Evolutionary conservation across 2,329 filamentous ascomycete genomes (phyloP), one percentile per base, ranked within the genome.

Genomic region (Ascochyta rabiei): DNA sequence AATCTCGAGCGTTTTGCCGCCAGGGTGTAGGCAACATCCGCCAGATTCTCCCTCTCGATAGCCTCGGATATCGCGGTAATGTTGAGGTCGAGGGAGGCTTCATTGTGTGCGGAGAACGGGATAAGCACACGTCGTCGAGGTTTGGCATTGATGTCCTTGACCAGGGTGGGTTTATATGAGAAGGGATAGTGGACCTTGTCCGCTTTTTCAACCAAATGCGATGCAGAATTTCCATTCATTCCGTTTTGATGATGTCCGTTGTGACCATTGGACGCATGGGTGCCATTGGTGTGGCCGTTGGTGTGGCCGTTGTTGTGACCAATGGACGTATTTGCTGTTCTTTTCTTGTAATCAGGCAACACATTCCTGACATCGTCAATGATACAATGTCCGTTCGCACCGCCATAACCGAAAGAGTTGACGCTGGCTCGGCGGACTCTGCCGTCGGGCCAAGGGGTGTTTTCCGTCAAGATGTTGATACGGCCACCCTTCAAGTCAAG

Each of bases 341-440:
- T 23, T 23, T 23, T 23, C 21, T 23, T 23, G 21, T 23, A 23
- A 23, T 38, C 18, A 45, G 35, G 35, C 35, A 39, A 12, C 12
- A 34, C 26, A 18, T 21, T 39, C 40, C 13, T 18, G 9, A 16
- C 35, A 18, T 59, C 30, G 16, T 69, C 67, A 6, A 69, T 4
- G n/a, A 69, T 52, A 8, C 55, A 66, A 31, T 70, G 67, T 2
- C 55, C 56, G 42, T 69, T 70, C 0, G 64, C 34, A 7, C 67
- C 67, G 3, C 67, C 66, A 42, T 47, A 64, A 0, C 67, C 67
- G 35, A 68, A 69, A 4, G 61, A 65, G 37, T 67, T 68, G 3
- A 68, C 54, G 12, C 60, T 61, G 4, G 65, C 67, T 19, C 67
- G 24, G 38, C 23, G 2, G 18, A 12, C 9, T 2, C 6, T 3